Percentiles rank a stretch among this genome's conserved stretches.
Evolutionary conservation across 805 yeast species (phyloP).

Genomic region (Kodamaea leandrae): DNA sequence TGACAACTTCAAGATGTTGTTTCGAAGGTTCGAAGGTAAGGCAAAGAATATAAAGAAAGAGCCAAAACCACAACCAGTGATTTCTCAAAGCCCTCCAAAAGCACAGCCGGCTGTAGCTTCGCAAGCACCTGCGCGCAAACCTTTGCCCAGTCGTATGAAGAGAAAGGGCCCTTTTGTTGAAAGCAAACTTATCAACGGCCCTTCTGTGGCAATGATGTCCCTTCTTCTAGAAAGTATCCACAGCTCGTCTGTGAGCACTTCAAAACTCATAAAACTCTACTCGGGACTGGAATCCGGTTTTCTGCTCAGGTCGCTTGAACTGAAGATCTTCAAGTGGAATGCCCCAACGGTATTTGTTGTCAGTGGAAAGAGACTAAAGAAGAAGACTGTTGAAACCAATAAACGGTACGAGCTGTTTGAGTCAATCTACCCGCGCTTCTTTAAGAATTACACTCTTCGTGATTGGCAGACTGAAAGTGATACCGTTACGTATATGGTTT

Average conservation of each 20-base stretch:
- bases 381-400: conserved; percentile 33
- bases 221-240: conserved; percentile 24
- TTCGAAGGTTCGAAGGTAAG: conserved; percentile 11
- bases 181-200: conserved; percentile 41
- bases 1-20: conserved; percentile 30
- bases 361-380: conserved; percentile 55
- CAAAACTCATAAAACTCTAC: conserved; percentile 59
- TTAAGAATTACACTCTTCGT: conserved; percentile 15
- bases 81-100: not conserved
- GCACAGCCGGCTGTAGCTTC: not conserved
- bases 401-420: conserved; percentile 52
- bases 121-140: not conserved
- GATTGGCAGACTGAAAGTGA: conserved; percentile 42
- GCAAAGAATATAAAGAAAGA: not conserved
- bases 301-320: conserved; percentile 82
- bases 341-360: conserved; percentile 77
- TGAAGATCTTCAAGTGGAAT: conserved; percentile 83
- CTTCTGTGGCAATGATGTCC: conserved; percentile 39
- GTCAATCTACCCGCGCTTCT: conserved; percentile 42
- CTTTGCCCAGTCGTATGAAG: not conserved
- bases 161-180: conserved; percentile 15
- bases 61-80: conserved; percentile 1
- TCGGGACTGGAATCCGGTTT: conserved; percentile 78
- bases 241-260: conserved; percentile 36
- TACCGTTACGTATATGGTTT: conserved; percentile 60